Conservation (phyloP, 1,284 basidiomycete genomes). For the Ustanciosporium gigantosporum region DNA sequence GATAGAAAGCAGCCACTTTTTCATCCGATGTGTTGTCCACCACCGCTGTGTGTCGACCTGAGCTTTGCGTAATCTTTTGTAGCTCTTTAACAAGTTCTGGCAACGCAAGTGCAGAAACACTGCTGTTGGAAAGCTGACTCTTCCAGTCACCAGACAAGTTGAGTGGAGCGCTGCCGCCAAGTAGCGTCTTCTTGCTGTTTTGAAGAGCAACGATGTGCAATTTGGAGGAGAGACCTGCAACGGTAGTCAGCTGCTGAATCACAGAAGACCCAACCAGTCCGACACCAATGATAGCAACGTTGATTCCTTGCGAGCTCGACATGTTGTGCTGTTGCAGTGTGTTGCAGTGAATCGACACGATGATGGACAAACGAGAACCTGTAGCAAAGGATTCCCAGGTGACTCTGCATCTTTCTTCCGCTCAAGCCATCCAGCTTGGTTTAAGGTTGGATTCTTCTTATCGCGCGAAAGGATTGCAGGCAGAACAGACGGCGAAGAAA, state of each 20-base stretch:
- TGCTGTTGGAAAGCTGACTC: constrained; percentile 24
- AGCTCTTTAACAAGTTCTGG: constrained; percentile 42
- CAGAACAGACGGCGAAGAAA: too few relatives aligned
- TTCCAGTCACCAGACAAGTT: constrained; percentile 45
- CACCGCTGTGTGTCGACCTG: constrained; percentile 67
- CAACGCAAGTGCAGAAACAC: constrained; percentile 40
- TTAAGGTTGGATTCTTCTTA: too few relatives aligned
- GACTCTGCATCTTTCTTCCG: too few relatives aligned
- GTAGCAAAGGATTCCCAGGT: too few relatives aligned
- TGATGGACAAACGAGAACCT: background rate
- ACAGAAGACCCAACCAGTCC: constrained; percentile 59
- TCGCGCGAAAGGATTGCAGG: too few relatives aligned
- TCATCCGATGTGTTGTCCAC: constrained; percentile 95
- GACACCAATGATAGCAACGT: constrained; percentile 57
- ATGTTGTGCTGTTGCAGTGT: constrained; percentile 6
- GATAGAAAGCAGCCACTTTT: constrained; percentile 79
- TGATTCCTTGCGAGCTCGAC: constrained; percentile 41
- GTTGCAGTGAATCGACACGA: background rate
- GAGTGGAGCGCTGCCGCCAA: constrained; percentile 32
- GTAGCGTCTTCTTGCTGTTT: constrained; percentile 58
- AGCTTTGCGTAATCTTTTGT: constrained; percentile 36
- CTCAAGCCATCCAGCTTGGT: too few relatives aligned
- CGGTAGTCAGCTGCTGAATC: constrained; percentile 52
- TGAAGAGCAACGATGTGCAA: constrained; percentile 54
- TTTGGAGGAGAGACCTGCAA: constrained; percentile 31